Evolutionary conservation across 75 land plant species (phyloP), one percentile per base, ranked within the genome.

Genomic region (Larix kaempferi): DNA sequence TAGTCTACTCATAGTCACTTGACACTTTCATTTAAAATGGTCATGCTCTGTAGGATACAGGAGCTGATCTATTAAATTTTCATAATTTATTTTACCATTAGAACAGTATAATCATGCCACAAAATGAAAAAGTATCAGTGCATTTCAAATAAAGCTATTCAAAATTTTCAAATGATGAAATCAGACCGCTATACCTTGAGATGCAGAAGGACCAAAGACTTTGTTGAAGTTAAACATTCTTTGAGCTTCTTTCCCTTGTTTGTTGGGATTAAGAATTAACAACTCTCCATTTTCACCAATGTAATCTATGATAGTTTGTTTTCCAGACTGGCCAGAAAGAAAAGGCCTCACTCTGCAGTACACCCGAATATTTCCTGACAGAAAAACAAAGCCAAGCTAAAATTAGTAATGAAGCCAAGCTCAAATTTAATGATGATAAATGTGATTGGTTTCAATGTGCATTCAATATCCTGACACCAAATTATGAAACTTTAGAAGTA

Each of bases 291-390:
- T 91, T 66, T 92, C 93, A 85, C 98, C 95, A 81, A 95, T 80
- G 79, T 84, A 88, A 14, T 93, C 91, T 21, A 95, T 82, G 4
- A 90, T 88, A 11, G 88, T 91, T 27, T 82, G 83, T 72, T 83
- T 90, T 79, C 66, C 79, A 73, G 78, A 78, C 74, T 97, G 89
- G 2, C 93, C 95, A 11, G 83, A 75, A 76, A 91, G 95, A 78
- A 97, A 92, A 67, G 99, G 99, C 71, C 98, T 91, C 76, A 97
- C 86, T 3, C 98, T 89, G 75, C 99, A 97, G 80, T 92, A 94
- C 7, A 97, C 99, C 77, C 99, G 84, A 65, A 97, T 97, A 77
- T 94, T 97, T 54, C 99, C 99, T 96, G 85, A 22, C 55, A 67
- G 29, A 17, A 21, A 29, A 10, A 49, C 1, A 49, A n/a, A 69